A percentile compares a stretch with the other conserved stretches of the same genome.
Evolutionary conservation across 768 basidiomycete species (phyloP).

Genomic region (Phlebiopsis flavidoalba): DNA sequence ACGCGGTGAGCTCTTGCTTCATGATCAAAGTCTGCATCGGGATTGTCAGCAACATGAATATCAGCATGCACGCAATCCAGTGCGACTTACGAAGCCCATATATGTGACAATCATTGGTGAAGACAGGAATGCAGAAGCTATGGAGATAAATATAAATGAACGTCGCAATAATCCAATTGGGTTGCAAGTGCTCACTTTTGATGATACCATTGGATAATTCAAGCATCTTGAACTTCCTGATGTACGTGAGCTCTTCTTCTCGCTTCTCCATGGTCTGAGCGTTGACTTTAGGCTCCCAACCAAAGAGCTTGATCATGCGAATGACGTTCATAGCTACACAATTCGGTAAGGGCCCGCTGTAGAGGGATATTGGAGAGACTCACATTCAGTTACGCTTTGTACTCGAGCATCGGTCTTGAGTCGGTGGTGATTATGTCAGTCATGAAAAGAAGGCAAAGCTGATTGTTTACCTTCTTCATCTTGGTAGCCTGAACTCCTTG

Average conservation of each 20-base stretch:
- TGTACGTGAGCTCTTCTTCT: slow-evolving; percentile 51
- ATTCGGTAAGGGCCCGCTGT: neutral
- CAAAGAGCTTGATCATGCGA: slow-evolving; percentile 47
- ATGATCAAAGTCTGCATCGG: slow-evolving; percentile 28
- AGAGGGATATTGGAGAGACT: neutral
- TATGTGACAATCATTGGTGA: slow-evolving; percentile 65
- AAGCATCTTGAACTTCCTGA: slow-evolving; percentile 48
- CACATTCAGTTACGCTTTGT: slow-evolving; percentile 39
- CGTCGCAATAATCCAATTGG: neutral
- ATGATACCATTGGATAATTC: slow-evolving; percentile 38
- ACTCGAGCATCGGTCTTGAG: slow-evolving; percentile 42
- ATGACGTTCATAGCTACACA: slow-evolving; percentile 28
- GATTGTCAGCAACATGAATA: too few species aligned
- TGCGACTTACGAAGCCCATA: slow-evolving; percentile 42
- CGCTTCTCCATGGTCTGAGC: slow-evolving; percentile 50
- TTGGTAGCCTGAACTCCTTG: slow-evolving; percentile 32
- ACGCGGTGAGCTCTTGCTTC: slow-evolving; percentile 28
- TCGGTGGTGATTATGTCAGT: neutral
- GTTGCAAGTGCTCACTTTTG: slow-evolving; percentile 30
- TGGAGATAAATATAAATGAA: slow-evolving; percentile 36
- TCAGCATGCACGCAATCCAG: too few species aligned
- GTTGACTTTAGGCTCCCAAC: slow-evolving; percentile 40
- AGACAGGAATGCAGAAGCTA: slow-evolving; percentile 53
- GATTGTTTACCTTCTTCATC: slow-evolving; percentile 31
- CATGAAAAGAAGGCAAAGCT: neutral